A percentile compares a stretch with the other conserved stretches of the same genome.
Evolutionary conservation across 176 grass and related monocot genomes (phyloP).

Genomic region (Phoenix dactylifera): DNA sequence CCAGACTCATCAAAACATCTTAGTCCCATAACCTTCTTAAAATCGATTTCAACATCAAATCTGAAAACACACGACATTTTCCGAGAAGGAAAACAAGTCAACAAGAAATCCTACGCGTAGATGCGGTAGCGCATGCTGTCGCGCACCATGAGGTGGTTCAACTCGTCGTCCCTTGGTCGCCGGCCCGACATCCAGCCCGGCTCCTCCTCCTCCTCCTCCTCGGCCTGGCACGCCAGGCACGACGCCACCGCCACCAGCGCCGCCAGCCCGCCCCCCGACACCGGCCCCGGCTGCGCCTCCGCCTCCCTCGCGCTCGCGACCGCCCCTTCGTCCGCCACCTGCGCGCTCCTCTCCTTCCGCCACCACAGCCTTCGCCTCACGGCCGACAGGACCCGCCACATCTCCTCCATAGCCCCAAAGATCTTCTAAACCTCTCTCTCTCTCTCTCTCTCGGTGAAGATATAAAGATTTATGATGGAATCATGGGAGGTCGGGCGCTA

Average conservation of each 20-base stretch:
- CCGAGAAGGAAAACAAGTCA: not conserved
- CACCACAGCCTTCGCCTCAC: conserved; percentile 6
- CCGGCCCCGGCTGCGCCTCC: not conserved
- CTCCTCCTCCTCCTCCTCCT: conserved; percentile 28
- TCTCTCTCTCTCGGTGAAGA: no score
- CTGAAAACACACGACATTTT: conserved; percentile 2
- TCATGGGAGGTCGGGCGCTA: no score
- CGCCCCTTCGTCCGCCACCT: conserved; percentile 4
- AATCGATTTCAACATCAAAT: not conserved
- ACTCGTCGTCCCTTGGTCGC: conserved; percentile 46
- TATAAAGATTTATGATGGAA: no score
- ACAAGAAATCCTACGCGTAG: conserved; percentile 34
- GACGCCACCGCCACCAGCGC: conserved; percentile 35
- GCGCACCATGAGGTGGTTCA: conserved; percentile 60
- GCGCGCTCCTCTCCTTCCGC: not conserved
- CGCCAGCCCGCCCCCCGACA: conserved; percentile 28
- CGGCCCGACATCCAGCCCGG: not conserved
- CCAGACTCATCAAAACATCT: no score
- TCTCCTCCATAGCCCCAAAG: not conserved
- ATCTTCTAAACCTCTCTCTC: no score
- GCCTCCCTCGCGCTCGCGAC: not conserved
- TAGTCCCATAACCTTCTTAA: not conserved
- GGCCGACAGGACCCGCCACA: not conserved
- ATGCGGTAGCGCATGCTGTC: conserved; percentile 79
- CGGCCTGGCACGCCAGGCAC: conserved; percentile 14